phyloP scores from a whole-genome alignment of 2,329 filamentous ascomycete species.

The Cercospora zeina region DNA sequence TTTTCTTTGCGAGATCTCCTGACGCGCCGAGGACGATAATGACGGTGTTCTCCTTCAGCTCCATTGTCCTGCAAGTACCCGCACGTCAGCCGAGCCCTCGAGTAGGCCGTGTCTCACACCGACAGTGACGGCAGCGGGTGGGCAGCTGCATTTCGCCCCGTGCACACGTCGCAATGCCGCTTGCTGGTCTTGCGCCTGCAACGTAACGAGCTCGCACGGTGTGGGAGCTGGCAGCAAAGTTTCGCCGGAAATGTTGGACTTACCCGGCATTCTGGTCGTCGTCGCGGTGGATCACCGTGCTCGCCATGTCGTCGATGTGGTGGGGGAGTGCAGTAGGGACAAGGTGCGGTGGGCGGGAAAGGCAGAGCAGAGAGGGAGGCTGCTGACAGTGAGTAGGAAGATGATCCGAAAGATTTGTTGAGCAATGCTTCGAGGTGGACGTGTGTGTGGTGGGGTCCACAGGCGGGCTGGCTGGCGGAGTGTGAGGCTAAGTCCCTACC shows the following conservation, averaged over 20 bases:
- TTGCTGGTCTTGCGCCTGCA: not conserved
- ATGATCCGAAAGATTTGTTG: constrained; percentile 17
- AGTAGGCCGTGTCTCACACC: not conserved
- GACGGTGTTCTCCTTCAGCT: constrained; percentile 97
- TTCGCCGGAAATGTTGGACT: constrained; percentile 31
- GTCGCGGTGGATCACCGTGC: constrained; percentile 52
- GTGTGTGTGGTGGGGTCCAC: constrained; percentile 7
- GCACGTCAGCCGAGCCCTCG: constrained; percentile 25
- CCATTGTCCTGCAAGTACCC: constrained; percentile 64
- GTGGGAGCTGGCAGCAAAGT: constrained; percentile 12
- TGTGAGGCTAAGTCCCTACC: constrained; percentile 5
- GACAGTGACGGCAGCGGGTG: not conserved
- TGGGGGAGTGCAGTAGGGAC: not conserved
- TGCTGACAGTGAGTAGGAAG: constrained; percentile 8
- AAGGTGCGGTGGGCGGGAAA: not conserved
- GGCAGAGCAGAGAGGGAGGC: constrained; percentile 7
- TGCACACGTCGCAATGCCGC: not conserved
- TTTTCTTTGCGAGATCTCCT: constrained; percentile 98
- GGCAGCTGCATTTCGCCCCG: constrained; percentile 2
- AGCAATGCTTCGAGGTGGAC: constrained; percentile 12
- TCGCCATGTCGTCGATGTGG: constrained; percentile 44
- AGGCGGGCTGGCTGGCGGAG: not conserved
- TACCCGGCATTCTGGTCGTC: constrained; percentile 52
- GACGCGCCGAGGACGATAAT: constrained; percentile 96
- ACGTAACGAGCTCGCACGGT: not conserved